Base-by-base conservation (phyloP, 2,329 filamentous ascomycete species). In the Aspergillus clavatus region DNA sequence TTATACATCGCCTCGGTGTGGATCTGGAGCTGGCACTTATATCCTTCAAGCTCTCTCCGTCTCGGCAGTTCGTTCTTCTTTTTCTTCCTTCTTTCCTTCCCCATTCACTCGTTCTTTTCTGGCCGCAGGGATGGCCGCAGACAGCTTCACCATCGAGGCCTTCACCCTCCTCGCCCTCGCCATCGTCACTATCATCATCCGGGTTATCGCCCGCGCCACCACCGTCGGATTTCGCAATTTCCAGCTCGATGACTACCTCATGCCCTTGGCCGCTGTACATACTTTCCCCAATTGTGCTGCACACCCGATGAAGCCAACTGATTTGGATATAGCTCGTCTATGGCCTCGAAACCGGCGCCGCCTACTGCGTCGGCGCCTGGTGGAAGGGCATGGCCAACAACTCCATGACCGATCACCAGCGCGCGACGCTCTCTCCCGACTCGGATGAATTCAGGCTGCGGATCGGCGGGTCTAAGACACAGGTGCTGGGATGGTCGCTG, bases 171-270 rank as follows among this genome's bases (percentile, higher is more conserved):
- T 81, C 14, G 73, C 62, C 0, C 53, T 81, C 19, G 78, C 74
- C 5, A 59, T 78, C 14, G 42, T 71, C 24, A 55, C 79, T 37
- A 80, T 81, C 10, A 57, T 58, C 6, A 55, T 83, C 8, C 72
- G 81, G 24, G 72, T 73, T 1, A 73, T 71, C 41, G 71, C 77
- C 7, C 69, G 81, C 38, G 66, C 75, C 52, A 67, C 55, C 46
- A 61, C 61, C 8, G 72, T 74, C 2, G 79, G 80, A 11, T 63
- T 73, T 28, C 65, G 61, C 44, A 69, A 71, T n/a, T 72, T 83
- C 44, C 70, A 73, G 51, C 67, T 72, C 1, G 81, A 83, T 58
- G 81, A 84, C 49, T 82, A 78, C 53, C 57, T 84, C 23, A 79
- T 82, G 63, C 61, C 75, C 36, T n/a, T 80, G 14, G 78, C 74